These are phyloP conservation scores for Podaxis pistillaris DNA, from an alignment of 768 basidiomycete genomes.

Conservation along the genomic window DNA sequence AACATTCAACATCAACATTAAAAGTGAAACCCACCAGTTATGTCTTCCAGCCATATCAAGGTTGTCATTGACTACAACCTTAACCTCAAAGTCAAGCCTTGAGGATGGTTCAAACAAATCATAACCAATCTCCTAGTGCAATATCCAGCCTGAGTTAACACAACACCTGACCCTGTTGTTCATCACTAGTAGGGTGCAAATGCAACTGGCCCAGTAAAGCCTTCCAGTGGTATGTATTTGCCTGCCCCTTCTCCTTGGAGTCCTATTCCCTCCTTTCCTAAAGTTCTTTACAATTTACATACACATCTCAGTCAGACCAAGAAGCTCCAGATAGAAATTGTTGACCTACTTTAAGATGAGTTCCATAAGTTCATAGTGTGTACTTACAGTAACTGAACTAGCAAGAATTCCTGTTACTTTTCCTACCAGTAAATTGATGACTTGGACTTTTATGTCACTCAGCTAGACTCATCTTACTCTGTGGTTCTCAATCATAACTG, in stretches of 20 bases:
- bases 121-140: too few relatives aligned
- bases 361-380: background rate
- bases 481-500: too few relatives aligned
- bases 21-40: background rate
- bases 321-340: background rate
- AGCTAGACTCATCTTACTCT: too few relatives aligned
- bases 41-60: background rate
- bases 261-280: too few relatives aligned
- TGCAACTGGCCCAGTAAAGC: background rate
- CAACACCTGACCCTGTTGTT: too few relatives aligned
- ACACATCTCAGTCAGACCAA: background rate
- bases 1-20: background rate
- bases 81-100: too few relatives aligned
- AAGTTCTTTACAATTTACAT: background rate
- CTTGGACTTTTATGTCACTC: too few relatives aligned
- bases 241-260: background rate
- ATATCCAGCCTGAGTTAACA: too few relatives aligned
- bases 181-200: background rate
- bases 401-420: too few relatives aligned
- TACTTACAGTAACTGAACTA: background rate
- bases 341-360: background rate
- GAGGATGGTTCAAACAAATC: too few relatives aligned
- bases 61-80: too few relatives aligned
- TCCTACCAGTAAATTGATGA: too few relatives aligned
- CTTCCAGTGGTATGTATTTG: background rate